Evolutionary conservation across 2,329 filamentous ascomycete genomes (phyloP).

Genomic region (Sordariomycetes sp.): DNA sequence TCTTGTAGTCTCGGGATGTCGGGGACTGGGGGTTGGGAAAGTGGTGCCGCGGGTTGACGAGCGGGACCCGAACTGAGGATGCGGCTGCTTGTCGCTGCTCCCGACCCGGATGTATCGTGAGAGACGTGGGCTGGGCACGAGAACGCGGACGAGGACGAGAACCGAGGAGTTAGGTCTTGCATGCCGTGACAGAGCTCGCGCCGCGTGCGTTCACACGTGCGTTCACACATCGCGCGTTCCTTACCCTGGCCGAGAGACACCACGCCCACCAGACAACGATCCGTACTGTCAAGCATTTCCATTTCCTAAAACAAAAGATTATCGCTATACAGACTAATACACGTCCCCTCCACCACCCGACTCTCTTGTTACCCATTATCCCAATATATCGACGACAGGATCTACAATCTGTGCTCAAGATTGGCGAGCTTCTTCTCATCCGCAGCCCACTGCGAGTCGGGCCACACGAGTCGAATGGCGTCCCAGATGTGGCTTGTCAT

Average conservation of each 20-base stretch:
- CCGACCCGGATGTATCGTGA: too few relatives aligned
- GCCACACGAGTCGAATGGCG: slow-evolving; percentile 83
- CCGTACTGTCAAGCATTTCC: background rate
- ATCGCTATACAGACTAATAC: background rate
- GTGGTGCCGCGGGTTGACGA: background rate
- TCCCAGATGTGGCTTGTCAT: slow-evolving; percentile 75
- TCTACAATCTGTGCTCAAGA: slow-evolving; percentile 65
- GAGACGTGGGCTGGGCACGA: too few relatives aligned
- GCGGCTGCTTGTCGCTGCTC: too few relatives aligned
- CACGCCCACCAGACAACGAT: background rate
- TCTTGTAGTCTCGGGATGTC: background rate
- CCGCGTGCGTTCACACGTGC: too few relatives aligned
- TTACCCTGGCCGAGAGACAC: background rate
- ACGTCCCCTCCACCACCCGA: background rate
- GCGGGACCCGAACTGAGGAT: too few relatives aligned
- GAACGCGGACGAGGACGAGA: too few relatives aligned
- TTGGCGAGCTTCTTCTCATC: slow-evolving; percentile 48
- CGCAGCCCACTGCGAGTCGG: slow-evolving; percentile 72
- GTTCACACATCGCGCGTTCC: background rate
- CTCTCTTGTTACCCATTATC: background rate
- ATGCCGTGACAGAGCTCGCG: too few relatives aligned
- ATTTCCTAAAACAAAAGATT: background rate
- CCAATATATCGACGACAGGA: background rate
- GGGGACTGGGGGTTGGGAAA: background rate
- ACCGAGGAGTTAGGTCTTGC: too few relatives aligned